Evolutionary conservation across 768 basidiomycete genomes (phyloP), one percentile per base, ranked within the genome.

Genomic region (Gautieria morchelliformis): DNA sequence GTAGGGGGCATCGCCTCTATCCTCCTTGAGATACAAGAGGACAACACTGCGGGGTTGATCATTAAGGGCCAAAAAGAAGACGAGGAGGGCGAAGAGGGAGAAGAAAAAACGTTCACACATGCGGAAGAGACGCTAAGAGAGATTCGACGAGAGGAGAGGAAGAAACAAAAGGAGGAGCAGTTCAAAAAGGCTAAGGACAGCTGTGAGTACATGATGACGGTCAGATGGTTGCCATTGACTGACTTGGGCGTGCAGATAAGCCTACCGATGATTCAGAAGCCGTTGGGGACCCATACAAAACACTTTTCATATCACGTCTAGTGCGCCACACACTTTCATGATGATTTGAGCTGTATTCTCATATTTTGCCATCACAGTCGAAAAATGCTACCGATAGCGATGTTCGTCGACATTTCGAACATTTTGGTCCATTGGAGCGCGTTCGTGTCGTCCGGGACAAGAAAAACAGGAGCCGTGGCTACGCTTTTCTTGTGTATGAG

Each of bases 401-500:
- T 70, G 77, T 99, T 30, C 82, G 92, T 50, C 85, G 93, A 59
- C 96, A 98, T 69, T 99, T 99, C 62, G 94, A 97, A 67, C 83
- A 84, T 27, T 98, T 89, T 68, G 96, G 96, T 20, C 86, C 87
- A 9, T 92, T 99, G 63, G 96, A 98, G 74, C 82, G 90, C 58
- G 87, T 98, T 62, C 81, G 93, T 60, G 89, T 99, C 54, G 94
- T 97, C 11, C 83, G 87, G 35, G 91, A 96, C 77, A 84, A 88
- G 70, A 93, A 93, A 66, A 82, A 79, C 51, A 88, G 91, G 58
- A 82, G 88, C 66, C 77, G 88, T 61, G 93, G 93, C 14, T 98
- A 97, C 69, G 95, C 95, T 20, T 99, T 99, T 72, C 79, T 99
- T 61, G 93, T 99, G 17, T 99, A 92, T 63, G 96, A 99, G 68